These are phyloP conservation scores for Phialocephala sp. DNA, from an alignment of 2,329 filamentous ascomycete genomes.

Conservation along the genomic window DNA sequence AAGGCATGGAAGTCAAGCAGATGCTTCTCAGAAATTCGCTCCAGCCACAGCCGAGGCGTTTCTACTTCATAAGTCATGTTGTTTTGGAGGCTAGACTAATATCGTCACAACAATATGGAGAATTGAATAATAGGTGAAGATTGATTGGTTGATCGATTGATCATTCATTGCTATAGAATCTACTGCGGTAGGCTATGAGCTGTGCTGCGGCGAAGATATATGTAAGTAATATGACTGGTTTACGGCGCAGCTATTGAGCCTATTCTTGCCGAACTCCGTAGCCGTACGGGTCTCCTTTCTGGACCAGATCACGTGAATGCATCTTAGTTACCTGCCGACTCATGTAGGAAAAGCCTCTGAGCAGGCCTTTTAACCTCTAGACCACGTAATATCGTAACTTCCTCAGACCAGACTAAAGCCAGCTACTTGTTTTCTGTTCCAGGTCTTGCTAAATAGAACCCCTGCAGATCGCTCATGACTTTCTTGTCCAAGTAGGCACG, in stretches of 20 bases:
- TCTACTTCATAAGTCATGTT: slow-evolving; percentile 19
- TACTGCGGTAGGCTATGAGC: too few relatives aligned
- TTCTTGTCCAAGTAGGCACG: not conserved
- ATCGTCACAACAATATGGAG: not conserved
- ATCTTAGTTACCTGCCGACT: too few relatives aligned
- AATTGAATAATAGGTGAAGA: not conserved
- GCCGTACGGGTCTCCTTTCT: not conserved
- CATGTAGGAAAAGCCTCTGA: too few relatives aligned
- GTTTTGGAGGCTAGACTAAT: not conserved
- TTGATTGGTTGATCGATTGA: too few relatives aligned
- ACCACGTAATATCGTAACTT: not conserved
- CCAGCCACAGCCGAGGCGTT: slow-evolving; percentile 25
- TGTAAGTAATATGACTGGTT: too few relatives aligned
- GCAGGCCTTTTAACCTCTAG: not conserved
- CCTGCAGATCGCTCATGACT: slow-evolving; percentile 26
- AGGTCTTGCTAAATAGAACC: slow-evolving; percentile 25
- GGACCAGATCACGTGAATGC: too few relatives aligned
- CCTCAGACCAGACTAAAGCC: not conserved
- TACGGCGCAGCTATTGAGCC: not conserved
- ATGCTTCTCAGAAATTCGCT: slow-evolving; percentile 22
- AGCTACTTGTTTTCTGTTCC: not conserved
- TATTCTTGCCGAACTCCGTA: not conserved
- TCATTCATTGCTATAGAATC: too few relatives aligned
- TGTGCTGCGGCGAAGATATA: too few relatives aligned
- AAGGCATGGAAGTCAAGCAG: slow-evolving; percentile 25